Evolutionary conservation across 31 red algal species (phyloP), one percentile per base, ranked within the genome.

Genomic region (Odonthalia washingtoniensis): DNA sequence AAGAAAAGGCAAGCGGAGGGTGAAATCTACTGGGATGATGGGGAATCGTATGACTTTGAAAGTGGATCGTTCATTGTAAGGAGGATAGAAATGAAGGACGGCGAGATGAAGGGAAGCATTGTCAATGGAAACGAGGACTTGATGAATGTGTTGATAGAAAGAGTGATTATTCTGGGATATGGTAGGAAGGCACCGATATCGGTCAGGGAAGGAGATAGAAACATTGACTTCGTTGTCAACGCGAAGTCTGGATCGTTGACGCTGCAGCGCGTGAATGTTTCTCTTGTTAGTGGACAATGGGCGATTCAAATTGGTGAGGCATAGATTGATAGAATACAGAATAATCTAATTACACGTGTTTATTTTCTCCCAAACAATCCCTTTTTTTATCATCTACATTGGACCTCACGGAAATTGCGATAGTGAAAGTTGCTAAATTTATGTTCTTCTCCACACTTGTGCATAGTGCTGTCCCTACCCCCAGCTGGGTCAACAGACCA

Each of bases 21-120:
- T 3, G 82, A 88, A 66, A 53, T 96, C 43, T 96, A 96, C 67
- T 53, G 92, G 38, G 97, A 99, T 77, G 97, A 99, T 66, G 94
- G 94, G 33, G 72, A 75, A 52, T 89, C 96, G 1, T 92, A 80
- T 75, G 44, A 82, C 24, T 84, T 72, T 52, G 41, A 82, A 42
- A 67, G 43, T 16, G 90, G 83, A 21, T 43, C 32, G 0, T 87
- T 74, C 87, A 46, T 74, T 33, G 28, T 94, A 5, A 70, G 80
- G 46, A 63, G 44, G 42, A 88, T 94, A 67, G 69, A 35, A 38
- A 87, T 94, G 33, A 52, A 46, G 61, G 46, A 80, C 46, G 68
- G 65, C 16, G 75, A 70, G 89, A 39, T 94, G 24, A 77, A 18
- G 33, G 84, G 64, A 38, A 57, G 72, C 40, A 85, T 77, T 17